Evolutionary conservation across 768 basidiomycete species (phyloP).

Genomic region (Auriscalpium orientale): DNA sequence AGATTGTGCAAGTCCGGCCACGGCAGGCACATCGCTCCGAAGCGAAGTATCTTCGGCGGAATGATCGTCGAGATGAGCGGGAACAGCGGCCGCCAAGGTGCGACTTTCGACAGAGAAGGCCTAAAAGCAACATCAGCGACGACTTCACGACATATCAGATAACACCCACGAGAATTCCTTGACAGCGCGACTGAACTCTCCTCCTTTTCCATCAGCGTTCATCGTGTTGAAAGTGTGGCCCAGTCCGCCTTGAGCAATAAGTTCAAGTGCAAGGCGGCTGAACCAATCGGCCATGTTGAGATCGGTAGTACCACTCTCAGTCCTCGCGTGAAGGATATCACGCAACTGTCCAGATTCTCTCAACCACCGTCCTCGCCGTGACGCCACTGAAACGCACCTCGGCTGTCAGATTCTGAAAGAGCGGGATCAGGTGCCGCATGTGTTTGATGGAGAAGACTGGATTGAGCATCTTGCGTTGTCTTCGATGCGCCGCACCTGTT

Average conservation of each 20-base stretch:
- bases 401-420: slow-evolving; percentile 1
- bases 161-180: not conserved
- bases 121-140: not conserved
- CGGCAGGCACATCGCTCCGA: not conserved
- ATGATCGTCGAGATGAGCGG: not conserved
- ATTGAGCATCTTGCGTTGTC: slow-evolving; percentile 2
- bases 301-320: not conserved
- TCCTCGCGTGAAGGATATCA: not conserved
- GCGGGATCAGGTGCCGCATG: slow-evolving; percentile 1
- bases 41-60: not conserved
- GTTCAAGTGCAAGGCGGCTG: not conserved
- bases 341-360: not conserved
- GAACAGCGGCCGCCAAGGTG: not conserved
- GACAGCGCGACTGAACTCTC: not conserved
- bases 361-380: not conserved
- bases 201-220: not conserved
- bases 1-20: not conserved
- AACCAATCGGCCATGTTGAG: not conserved
- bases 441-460: slow-evolving; percentile 2
- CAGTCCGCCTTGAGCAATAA: not conserved
- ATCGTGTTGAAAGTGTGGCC: not conserved
- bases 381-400: not conserved
- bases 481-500: not conserved
- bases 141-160: not conserved
- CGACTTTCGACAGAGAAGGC: not conserved